Percentiles rank a stretch among this genome's conserved stretches.
These are phyloP conservation scores for Rhizomucor pusillus DNA, from an alignment of 371 early-diverging fungal species.

Conservation along the genomic window DNA sequence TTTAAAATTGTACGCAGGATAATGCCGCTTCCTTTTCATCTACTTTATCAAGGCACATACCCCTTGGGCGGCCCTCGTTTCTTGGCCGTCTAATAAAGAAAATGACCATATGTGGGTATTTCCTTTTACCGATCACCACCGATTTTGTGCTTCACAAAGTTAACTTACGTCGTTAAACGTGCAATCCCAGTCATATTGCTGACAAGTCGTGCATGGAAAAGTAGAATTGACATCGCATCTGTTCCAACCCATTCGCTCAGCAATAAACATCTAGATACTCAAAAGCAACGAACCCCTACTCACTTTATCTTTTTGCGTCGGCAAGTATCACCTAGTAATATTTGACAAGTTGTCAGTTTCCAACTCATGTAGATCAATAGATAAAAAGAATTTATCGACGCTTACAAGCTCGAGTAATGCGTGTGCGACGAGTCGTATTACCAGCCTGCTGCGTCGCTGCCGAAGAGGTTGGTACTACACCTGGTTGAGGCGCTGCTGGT, in stretches of 20 bases:
- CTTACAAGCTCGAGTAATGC: slow-evolving; percentile 43
- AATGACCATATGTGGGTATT: neutral
- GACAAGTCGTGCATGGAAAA: slow-evolving; percentile 41
- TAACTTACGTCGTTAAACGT: slow-evolving; percentile 45
- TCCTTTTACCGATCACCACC: neutral
- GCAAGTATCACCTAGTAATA: slow-evolving; percentile 44
- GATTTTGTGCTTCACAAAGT: no score
- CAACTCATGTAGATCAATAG: neutral
- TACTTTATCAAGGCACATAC: slow-evolving; percentile 15
- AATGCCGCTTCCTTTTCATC: neutral
- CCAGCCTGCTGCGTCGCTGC: neutral
- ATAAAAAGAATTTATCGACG: neutral
- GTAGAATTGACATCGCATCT: slow-evolving; percentile 42
- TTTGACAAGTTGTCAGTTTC: neutral
- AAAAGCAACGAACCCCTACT: neutral
- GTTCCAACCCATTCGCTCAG: neutral
- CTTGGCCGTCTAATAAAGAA: slow-evolving; percentile 27
- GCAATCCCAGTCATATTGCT: slow-evolving; percentile 41
- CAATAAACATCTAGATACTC: neutral
- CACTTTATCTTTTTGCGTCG: slow-evolving; percentile 48
- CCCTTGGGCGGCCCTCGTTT: slow-evolving; percentile 52
- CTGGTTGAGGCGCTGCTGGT: neutral
- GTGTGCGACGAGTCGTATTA: slow-evolving; percentile 16
- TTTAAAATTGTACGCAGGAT: no score
- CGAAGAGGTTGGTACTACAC: neutral